These are phyloP conservation scores for Fusarium tuaranense DNA, from an alignment of 2,329 filamentous ascomycete genomes.

Conservation along the genomic window DNA sequence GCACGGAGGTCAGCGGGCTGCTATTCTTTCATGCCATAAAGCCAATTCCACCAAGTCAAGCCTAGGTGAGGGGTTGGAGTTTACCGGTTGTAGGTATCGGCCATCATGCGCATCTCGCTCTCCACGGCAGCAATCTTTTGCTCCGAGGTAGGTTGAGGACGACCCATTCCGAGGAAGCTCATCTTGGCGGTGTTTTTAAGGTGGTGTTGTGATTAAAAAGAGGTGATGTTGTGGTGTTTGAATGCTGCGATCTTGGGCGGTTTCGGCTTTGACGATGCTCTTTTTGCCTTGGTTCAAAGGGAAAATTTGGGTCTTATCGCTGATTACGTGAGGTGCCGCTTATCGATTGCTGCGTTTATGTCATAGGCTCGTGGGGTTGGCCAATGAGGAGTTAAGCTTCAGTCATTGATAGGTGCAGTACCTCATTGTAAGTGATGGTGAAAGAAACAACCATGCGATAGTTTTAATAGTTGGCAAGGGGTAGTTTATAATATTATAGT, in stretches of 20 bases:
- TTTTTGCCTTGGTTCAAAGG: conserved; percentile 6
- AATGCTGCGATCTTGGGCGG: conserved; percentile 19
- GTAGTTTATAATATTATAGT: neutral
- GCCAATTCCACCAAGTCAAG: neutral
- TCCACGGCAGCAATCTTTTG: conserved; percentile 98
- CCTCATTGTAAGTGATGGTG: neutral
- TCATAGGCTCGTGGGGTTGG: neutral
- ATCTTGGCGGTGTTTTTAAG: conserved; percentile 47
- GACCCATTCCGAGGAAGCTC: conserved; percentile 63
- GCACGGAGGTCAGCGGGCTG: neutral
- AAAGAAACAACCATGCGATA: neutral
- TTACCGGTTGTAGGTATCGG: conserved; percentile 98
- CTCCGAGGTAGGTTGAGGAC: conserved; percentile 89
- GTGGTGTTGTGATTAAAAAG: neutral
- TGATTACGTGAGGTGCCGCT: conserved; percentile 39
- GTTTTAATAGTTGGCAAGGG: neutral
- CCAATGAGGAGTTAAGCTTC: neutral
- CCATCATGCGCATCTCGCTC: conserved; percentile 96
- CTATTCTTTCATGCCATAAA: neutral
- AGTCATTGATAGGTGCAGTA: neutral
- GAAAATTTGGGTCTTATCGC: conserved; percentile 44
- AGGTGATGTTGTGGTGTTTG: neutral
- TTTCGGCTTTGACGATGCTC: conserved; percentile 21
- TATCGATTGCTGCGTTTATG: neutral
- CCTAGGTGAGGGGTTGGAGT: neutral